Conservation (phyloP, 2,329 filamentous ascomycete species). For the Fusarium sp. region DNA sequence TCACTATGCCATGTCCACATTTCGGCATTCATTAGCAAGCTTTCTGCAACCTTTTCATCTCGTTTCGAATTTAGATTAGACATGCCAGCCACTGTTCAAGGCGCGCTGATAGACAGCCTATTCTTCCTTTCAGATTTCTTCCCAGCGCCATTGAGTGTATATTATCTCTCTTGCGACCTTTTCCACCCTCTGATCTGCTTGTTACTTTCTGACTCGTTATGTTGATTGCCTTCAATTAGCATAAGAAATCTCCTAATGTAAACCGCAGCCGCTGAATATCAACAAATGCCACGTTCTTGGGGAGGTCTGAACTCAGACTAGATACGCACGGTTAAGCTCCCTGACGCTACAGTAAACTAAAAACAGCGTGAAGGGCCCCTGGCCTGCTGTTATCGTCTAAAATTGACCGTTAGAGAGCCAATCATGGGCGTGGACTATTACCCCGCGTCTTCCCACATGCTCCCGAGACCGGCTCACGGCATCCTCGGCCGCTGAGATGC, state of each 20-base stretch:
- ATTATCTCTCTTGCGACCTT: neutral
- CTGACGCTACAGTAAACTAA: neutral
- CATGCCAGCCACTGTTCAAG: neutral
- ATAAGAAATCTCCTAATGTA: neutral
- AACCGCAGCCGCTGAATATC: neutral
- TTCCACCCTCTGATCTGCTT: neutral
- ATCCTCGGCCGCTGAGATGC: slow-evolving; percentile 38
- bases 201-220: neutral
- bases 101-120: neutral
- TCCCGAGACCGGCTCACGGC: slow-evolving; percentile 43
- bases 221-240: neutral
- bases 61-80: neutral
- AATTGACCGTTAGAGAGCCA: slow-evolving; percentile 18
- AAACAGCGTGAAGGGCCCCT: neutral
- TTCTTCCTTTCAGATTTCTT: neutral
- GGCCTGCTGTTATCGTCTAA: neutral
- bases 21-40: slow-evolving; percentile 12
- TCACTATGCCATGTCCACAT: slow-evolving; percentile 16
- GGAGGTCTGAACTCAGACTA: slow-evolving; percentile 4
- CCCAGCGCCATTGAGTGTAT: neutral
- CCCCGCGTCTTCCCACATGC: slow-evolving; percentile 44
- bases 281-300: slow-evolving; percentile 29
- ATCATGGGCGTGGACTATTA: slow-evolving; percentile 33
- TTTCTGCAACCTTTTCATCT: slow-evolving; percentile 12
- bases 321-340: slow-evolving; percentile 24